phyloP scores from a whole-genome alignment of 1,284 basidiomycete genomes.

The Cryptococcus sp. region DNA sequence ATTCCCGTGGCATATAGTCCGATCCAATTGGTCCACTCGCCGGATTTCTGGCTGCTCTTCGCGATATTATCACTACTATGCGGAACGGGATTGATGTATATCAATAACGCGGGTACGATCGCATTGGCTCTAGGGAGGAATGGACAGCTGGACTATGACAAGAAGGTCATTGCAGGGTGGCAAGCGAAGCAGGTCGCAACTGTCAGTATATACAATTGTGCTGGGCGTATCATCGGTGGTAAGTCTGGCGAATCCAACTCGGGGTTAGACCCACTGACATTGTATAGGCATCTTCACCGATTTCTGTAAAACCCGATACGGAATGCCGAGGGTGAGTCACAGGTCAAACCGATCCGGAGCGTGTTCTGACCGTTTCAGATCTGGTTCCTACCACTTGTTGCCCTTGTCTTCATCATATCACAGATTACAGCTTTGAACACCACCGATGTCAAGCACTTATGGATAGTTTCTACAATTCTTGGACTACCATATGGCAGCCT shows the following conservation, averaged over 20 bases:
- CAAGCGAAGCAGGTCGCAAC: slow-evolving; percentile 82
- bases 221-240: slow-evolving; percentile 75
- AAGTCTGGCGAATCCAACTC: slow-evolving; percentile 5
- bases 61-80: slow-evolving; percentile 65
- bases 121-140: slow-evolving; percentile 75
- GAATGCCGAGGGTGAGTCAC: slow-evolving; percentile 54
- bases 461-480: slow-evolving; percentile 67
- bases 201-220: slow-evolving; percentile 77
- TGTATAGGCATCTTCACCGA: slow-evolving; percentile 66
- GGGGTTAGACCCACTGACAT: background rate
- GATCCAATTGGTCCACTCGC: slow-evolving; percentile 30
- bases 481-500: slow-evolving; percentile 72
- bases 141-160: slow-evolving; percentile 61
- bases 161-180: slow-evolving; percentile 62
- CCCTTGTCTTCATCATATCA: slow-evolving; percentile 63
- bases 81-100: slow-evolving; percentile 87
- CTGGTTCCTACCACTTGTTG: slow-evolving; percentile 65
- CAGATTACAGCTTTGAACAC: slow-evolving; percentile 60
- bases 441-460: slow-evolving; percentile 60
- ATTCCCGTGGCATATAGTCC: slow-evolving; percentile 19
- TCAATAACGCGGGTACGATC: slow-evolving; percentile 93
- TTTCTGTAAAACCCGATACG: slow-evolving; percentile 57
- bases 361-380: slow-evolving; percentile 33
- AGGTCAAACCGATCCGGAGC: no score
- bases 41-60: slow-evolving; percentile 73